Base-by-base conservation (phyloP, 2,329 filamentous ascomycete genomes). In the Monilinia laxa region DNA sequence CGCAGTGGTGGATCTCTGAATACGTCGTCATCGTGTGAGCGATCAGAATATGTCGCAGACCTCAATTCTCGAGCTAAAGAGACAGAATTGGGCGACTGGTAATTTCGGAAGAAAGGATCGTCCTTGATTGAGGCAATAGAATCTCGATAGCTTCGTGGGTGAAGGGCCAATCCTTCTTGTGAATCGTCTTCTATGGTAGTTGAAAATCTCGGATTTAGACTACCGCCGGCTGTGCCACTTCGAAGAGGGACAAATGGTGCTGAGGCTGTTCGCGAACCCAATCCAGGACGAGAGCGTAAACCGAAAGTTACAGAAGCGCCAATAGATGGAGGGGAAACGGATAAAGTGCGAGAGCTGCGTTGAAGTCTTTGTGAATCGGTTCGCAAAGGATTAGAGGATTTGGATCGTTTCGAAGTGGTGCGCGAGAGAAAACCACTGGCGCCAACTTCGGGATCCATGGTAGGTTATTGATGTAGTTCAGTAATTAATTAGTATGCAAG, bases 121-220 rank as follows among this genome's bases (percentile, higher is more conserved):
- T 86, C 82, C 73, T 83, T 77, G 68, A 85, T 83, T 68, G 83
- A 85, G 62, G 79, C 75, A 70, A 85, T 77, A 23, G 83, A 86
- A 71, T 82, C 81, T 68, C 82, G 79, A 71, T 70, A 64, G 47
- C 64, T 70, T 45, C 77, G 75, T 25, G 23, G n/a, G 20, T n/a
- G 45, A 10, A 23, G 28, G 14, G 25, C 45, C n/a, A 49, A 35
- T 35, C 20, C 57, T 62, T 66, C 66, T 57, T 70, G 63, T 28
- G 66, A 67, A 45, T 71, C 70, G 53, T 70, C 71, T 28, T 71
- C 67, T 31, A 31, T 25, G n/a, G 51, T 40, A 25, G 55, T 65
- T 14, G 42, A 54, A 63, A 55, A 63, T 38, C 49, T 62, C 18
- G 51, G 16, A 25, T 63, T 28, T 62, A 40, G 9, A 54, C 25